These are phyloP conservation scores for Phytophthora syringae DNA, from an alignment of 352 stramenopile genomes.

Conservation along the genomic window DNA sequence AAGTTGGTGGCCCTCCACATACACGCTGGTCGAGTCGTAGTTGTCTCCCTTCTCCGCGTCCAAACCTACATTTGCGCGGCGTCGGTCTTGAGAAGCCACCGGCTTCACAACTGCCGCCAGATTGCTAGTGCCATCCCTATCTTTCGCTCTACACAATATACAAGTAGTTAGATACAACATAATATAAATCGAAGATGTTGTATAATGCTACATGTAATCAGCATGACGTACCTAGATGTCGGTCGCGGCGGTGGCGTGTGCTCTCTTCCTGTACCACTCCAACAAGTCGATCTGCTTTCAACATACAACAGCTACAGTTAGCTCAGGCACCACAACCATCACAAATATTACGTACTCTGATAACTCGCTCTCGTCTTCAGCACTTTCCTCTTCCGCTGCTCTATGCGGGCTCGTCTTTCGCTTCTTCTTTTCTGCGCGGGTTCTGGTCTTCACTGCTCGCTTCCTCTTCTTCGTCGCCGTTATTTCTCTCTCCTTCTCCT, in stretches of 20 bases:
- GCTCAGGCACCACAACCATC: background rate
- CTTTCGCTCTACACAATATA: background rate
- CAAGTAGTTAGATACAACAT: background rate
- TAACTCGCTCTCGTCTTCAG: background rate
- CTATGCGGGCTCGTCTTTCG: background rate
- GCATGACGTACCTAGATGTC: background rate
- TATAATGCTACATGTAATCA: background rate
- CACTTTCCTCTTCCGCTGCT: background rate
- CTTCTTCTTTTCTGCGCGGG: background rate
- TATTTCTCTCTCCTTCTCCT: no score
- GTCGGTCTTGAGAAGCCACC: background rate
- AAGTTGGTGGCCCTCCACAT: background rate
- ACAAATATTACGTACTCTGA: background rate
- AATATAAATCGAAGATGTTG: background rate
- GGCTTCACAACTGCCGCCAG: background rate
- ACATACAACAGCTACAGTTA: background rate
- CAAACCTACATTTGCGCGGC: background rate
- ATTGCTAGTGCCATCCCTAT: background rate
- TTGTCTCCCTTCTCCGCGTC: background rate
- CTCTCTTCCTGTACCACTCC: background rate
- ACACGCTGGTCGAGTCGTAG: background rate
- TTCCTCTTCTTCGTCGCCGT: no score
- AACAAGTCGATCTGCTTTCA: background rate
- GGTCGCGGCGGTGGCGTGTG: background rate
- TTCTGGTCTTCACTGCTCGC: no score